A percentile compares a stretch with the other conserved stretches of the same genome.
Evolutionary conservation across 345 rosid species (phyloP).

Genomic region (Kandelia obovata): DNA sequence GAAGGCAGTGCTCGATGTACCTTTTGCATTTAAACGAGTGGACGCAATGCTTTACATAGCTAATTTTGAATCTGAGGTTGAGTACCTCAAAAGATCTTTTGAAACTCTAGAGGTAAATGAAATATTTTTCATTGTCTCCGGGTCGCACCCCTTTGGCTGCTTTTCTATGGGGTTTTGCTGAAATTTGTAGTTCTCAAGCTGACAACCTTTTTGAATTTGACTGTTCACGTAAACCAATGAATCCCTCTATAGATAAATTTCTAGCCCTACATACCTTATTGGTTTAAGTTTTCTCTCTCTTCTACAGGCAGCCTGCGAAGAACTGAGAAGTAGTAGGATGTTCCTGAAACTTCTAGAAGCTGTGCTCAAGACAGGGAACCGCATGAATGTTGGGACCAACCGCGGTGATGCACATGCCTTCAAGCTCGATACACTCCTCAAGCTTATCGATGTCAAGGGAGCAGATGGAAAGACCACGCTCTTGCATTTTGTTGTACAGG

Average conservation of each 20-base stretch:
- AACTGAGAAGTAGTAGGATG: slow-evolving; percentile 84
- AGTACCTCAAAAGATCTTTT: slow-evolving; percentile 73
- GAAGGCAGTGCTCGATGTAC: slow-evolving; percentile 79
- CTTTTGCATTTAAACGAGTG: slow-evolving; percentile 87
- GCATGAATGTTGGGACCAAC: slow-evolving; percentile 97
- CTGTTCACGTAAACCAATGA: neutral
- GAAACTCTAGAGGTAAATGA: slow-evolving; percentile 78
- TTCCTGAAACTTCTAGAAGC: slow-evolving; percentile 92
- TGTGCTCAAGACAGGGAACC: slow-evolving; percentile 95
- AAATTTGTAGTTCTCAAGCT: neutral
- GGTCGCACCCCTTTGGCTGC: neutral
- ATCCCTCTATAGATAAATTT: neutral
- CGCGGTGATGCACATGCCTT: slow-evolving; percentile 98
- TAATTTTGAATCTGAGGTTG: slow-evolving; percentile 89
- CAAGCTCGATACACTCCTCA: slow-evolving; percentile 96
- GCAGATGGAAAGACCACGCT: slow-evolving; percentile 96
- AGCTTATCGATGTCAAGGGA: slow-evolving; percentile 93
- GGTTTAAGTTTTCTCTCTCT: neutral
- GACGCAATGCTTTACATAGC: slow-evolving; percentile 88
- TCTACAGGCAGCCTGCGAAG: slow-evolving; percentile 93
- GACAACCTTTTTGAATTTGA: too few relatives aligned
- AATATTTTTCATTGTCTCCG: neutral
- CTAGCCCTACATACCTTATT: neutral
- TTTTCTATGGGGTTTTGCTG: neutral
- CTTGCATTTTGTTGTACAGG: slow-evolving; percentile 94